These are phyloP conservation scores for Plasmodiophora brassicae DNA, from an alignment of 208 protist species.

Conservation along the genomic window DNA sequence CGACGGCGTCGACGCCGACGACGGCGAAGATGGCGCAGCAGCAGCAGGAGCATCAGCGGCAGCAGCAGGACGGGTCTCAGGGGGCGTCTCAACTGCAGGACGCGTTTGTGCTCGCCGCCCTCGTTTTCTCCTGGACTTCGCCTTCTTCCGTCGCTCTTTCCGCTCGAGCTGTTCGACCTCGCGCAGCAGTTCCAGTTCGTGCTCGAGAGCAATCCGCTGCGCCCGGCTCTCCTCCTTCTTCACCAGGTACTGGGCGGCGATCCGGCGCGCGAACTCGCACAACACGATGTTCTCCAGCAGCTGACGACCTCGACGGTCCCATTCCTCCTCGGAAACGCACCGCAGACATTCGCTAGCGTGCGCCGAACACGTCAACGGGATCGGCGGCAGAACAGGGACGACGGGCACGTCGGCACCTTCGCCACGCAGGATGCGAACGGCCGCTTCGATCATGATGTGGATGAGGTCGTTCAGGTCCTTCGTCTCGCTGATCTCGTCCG, in stretches of 20 bases:
- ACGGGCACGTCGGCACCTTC: neutral
- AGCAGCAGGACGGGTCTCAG: neutral
- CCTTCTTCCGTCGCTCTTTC: slow-evolving; percentile 31
- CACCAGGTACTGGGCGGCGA: slow-evolving; percentile 33
- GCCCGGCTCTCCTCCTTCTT: slow-evolving; percentile 40
- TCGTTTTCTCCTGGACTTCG: neutral
- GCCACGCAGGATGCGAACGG: neutral
- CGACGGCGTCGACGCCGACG: neutral
- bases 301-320: slow-evolving; percentile 36
- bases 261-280: slow-evolving; percentile 19
- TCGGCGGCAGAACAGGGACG: neutral
- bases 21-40: neutral
- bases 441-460: neutral
- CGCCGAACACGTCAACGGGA: neutral
- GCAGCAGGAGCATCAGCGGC: neutral
- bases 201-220: slow-evolving; percentile 42
- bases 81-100: no score
- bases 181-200: slow-evolving; percentile 44
- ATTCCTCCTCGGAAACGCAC: slow-evolving; percentile 35
- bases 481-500: slow-evolving; percentile 34
- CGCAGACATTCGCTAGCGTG: neutral
- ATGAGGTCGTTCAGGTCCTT: slow-evolving; percentile 31
- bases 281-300: slow-evolving; percentile 41
- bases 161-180: slow-evolving; percentile 39
- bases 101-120: no score